Conservation (phyloP, 257 asterid genomes). For the Anisodus acutangulus region DNA sequence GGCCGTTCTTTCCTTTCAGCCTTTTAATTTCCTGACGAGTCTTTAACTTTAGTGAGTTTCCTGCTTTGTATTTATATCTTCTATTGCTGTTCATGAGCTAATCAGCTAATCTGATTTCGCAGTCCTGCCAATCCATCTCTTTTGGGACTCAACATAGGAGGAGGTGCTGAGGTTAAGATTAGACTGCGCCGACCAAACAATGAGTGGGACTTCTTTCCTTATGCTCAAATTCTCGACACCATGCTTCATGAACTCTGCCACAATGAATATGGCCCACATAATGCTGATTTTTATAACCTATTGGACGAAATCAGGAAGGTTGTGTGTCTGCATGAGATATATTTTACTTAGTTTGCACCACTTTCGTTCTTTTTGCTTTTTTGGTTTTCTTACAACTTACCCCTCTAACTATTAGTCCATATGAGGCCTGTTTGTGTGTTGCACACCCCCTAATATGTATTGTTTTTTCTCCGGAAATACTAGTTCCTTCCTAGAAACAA, state of each 20-base stretch:
- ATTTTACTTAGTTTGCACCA: not conserved
- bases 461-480: not conserved
- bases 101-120: conserved; percentile 36
- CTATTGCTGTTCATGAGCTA: conserved; percentile 28
- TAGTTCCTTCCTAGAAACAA: not conserved
- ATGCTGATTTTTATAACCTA: conserved; percentile 81
- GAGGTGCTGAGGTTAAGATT: conserved; percentile 77
- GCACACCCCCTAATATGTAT: not conserved
- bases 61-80: not conserved
- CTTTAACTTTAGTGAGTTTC: not conserved
- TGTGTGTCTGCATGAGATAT: not conserved
- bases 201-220: conserved; percentile 78
- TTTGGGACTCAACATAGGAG: conserved; percentile 73
- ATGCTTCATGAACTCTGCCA: conserved; percentile 98
- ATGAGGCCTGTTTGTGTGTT: not conserved
- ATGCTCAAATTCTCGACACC: conserved; percentile 67
- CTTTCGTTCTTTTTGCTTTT: not conserved
- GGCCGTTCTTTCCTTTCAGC: conserved; percentile 15
- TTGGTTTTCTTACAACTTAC: not conserved
- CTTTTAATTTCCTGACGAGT: not conserved
- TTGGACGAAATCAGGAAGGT: conserved; percentile 85
- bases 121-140: conserved; percentile 76
- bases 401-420: not conserved
- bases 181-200: conserved; percentile 79
- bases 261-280: conserved; percentile 77